phyloP scores from a whole-genome alignment of 2,329 filamentous ascomycete genomes.

The Cladosporium sp. region DNA sequence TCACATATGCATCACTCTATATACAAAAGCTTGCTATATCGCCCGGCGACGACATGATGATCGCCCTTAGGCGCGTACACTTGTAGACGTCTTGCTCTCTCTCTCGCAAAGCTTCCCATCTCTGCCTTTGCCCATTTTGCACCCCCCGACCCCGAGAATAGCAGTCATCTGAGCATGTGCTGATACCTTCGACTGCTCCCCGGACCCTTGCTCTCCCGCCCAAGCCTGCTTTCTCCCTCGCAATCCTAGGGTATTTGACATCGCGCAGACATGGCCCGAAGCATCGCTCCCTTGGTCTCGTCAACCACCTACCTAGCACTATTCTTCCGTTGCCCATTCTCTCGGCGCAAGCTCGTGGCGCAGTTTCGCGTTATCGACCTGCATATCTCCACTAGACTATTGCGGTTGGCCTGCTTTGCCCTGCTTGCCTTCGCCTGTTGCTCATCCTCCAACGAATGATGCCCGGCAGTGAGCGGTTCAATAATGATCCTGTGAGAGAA shows the following conservation, averaged over 20 bases:
- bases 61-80: background rate
- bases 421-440: background rate
- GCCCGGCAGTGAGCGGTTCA: conserved; percentile 2
- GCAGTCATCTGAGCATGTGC: conserved; percentile 13
- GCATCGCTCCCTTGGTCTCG: conserved; percentile 4
- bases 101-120: conserved; percentile 6
- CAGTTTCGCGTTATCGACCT: conserved; percentile 14
- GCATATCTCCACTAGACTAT: conserved; percentile 12
- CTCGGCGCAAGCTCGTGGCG: conserved; percentile 9
- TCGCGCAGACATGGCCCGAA: conserved; percentile 8
- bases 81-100: conserved; percentile 7
- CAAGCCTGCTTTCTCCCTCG: background rate
- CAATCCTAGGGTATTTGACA: conserved; percentile 1
- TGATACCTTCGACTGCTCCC: background rate
- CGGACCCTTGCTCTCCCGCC: background rate
- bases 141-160: background rate
- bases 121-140: conserved; percentile 3
- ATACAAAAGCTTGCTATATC: conserved; percentile 20
- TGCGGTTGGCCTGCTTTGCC: conserved; percentile 5
- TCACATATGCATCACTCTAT: conserved; percentile 18
- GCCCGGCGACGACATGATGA: background rate
- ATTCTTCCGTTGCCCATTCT: background rate
- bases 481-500: background rate
- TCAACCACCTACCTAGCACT: background rate
- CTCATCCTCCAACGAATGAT: background rate